These are phyloP conservation scores for Castanea crenata DNA, from an alignment of 306 rosid species.

Conservation along the genomic window DNA sequence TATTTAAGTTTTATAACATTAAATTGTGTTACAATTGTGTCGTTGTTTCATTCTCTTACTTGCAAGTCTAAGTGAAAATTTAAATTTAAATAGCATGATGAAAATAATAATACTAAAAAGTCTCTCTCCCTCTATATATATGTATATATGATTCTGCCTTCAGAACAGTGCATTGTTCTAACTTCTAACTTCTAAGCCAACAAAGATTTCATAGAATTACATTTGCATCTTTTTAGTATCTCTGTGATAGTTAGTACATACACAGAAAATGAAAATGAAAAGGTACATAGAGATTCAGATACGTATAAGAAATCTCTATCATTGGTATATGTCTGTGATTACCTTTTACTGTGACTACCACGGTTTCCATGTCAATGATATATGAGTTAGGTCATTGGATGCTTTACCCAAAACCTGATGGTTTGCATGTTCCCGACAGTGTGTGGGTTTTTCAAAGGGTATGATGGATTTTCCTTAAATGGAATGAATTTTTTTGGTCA, in stretches of 20 bases:
- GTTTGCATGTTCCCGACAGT: constrained; percentile 93
- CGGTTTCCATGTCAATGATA: constrained; percentile 40
- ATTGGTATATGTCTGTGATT: constrained; percentile 35
- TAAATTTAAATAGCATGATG: not conserved
- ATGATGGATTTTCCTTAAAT: constrained; percentile 68
- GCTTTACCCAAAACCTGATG: constrained; percentile 44
- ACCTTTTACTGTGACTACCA: constrained; percentile 18
- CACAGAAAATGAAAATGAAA: not conserved
- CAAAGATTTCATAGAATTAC: constrained; percentile 41
- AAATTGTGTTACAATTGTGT: not conserved
- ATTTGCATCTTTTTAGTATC: constrained; percentile 43
- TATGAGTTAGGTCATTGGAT: constrained; percentile 33
- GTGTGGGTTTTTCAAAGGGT: constrained; percentile 56
- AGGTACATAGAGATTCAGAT: constrained; percentile 11
- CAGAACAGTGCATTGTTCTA: constrained; percentile 35
- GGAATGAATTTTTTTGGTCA: constrained; percentile 48
- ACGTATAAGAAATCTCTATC: constrained; percentile 38
- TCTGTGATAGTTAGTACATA: constrained; percentile 25
- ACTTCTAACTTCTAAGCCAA: constrained; percentile 13
- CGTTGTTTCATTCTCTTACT: not conserved
- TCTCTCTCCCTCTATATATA: constrained; percentile 28
- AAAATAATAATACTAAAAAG: constrained; percentile 21
- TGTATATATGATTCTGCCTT: constrained; percentile 26
- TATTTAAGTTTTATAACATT: constrained; percentile 22
- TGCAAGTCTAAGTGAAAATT: not conserved